Conservation (phyloP, 1,139 yeast species). For the Geotrichum phurueaensis region DNA sequence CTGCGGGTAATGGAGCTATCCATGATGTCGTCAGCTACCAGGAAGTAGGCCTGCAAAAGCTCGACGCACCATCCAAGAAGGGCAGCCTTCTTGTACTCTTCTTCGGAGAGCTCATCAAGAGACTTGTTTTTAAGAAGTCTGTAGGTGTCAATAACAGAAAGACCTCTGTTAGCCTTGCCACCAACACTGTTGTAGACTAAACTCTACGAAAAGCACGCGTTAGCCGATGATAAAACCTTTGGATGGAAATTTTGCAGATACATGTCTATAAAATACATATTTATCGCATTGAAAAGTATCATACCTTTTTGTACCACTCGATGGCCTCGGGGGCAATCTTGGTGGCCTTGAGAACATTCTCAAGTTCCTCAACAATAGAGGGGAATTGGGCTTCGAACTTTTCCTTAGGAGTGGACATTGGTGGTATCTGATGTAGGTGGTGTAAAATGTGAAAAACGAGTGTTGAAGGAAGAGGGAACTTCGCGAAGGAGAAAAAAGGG, state of each 20-base stretch:
- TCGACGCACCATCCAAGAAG: constrained; percentile 95
- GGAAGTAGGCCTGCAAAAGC: constrained; percentile 88
- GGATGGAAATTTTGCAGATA: background rate
- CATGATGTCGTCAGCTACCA: constrained; percentile 99
- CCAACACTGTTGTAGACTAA: constrained; percentile 89
- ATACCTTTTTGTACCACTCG: constrained; percentile 64
- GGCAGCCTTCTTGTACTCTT: constrained; percentile 78
- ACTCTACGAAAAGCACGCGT: constrained; percentile 31
- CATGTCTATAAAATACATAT: background rate
- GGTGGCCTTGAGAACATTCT: constrained; percentile 54
- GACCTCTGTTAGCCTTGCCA: constrained; percentile 94
- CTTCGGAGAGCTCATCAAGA: constrained; percentile 52
- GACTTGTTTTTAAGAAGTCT: constrained; percentile 64
- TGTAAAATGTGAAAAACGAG: background rate
- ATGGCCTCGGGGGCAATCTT: constrained; percentile 85
- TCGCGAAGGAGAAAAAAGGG: background rate
- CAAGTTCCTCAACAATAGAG: constrained; percentile 69
- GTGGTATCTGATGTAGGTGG: constrained; percentile 2
- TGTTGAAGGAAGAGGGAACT: background rate
- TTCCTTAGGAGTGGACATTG: constrained; percentile 38
- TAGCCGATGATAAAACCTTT: background rate
- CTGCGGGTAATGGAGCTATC: constrained; percentile 95
- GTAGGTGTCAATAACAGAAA: constrained; percentile 91
- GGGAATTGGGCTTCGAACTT: constrained; percentile 75
- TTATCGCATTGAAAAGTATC: background rate